These are phyloP conservation scores for Trapa bicornis DNA, from an alignment of 345 rosid genomes.

Conservation along the genomic window DNA sequence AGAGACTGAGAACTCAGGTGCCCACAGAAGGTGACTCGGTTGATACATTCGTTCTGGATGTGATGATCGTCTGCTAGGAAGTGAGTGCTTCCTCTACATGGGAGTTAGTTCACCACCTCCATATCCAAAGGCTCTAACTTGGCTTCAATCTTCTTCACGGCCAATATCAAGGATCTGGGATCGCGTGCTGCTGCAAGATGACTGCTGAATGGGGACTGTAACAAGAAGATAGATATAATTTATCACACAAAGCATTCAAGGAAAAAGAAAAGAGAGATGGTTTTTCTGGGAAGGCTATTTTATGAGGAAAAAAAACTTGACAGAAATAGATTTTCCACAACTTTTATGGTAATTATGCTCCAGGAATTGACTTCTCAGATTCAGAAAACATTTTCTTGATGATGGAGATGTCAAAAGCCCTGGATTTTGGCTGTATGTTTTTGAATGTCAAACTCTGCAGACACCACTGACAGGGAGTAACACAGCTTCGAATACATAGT, in stretches of 20 bases:
- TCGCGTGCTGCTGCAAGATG: conserved; percentile 31
- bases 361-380: neutral
- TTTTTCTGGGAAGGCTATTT: neutral
- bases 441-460: neutral
- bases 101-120: conserved; percentile 3
- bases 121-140: conserved; percentile 44
- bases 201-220: conserved; percentile 34
- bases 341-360: neutral
- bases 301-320: neutral
- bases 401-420: neutral
- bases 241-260: neutral
- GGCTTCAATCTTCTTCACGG: conserved; percentile 53
- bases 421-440: too few relatives aligned
- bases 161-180: conserved; percentile 39
- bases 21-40: neutral
- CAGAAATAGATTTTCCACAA: neutral
- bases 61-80: neutral
- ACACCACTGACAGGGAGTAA: neutral
- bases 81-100: neutral
- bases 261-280: neutral
- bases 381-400: neutral
- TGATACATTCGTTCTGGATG: neutral
- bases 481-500: neutral
- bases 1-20: too few relatives aligned
- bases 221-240: neutral